These are phyloP conservation scores for Pelargonium myrrhifolium DNA, from an alignment of 441 rosid species.

Conservation along the genomic window DNA sequence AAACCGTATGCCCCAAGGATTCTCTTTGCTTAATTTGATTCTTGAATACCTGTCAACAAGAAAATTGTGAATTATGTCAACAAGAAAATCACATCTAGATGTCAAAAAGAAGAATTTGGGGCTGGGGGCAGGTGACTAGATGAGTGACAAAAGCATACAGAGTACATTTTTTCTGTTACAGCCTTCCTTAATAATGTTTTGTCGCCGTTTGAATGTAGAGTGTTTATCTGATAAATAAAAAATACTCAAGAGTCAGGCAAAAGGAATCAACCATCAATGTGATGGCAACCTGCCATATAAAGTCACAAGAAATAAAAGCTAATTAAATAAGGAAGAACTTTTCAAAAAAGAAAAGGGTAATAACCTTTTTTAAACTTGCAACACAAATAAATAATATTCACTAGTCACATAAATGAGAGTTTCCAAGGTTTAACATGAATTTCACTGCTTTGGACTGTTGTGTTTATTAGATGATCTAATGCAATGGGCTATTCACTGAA, in stretches of 20 bases:
- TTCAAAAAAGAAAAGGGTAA: no score
- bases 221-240: slow-evolving; percentile 50
- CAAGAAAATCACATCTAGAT: neutral
- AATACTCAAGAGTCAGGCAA: slow-evolving; percentile 9
- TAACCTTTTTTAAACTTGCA: no score
- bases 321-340: no score
- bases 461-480: neutral
- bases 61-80: slow-evolving; percentile 1
- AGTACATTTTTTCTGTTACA: slow-evolving; percentile 83
- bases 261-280: slow-evolving; percentile 15
- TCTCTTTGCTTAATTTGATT: slow-evolving; percentile 82
- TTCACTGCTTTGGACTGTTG: neutral
- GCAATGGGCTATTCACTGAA: neutral
- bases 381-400: neutral
- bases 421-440: neutral
- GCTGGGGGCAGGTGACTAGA: slow-evolving; percentile 1
- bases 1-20: slow-evolving; percentile 55
- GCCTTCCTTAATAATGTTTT: slow-evolving; percentile 63
- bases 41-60: slow-evolving; percentile 52
- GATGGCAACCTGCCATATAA: slow-evolving; percentile 10
- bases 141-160: slow-evolving; percentile 52
- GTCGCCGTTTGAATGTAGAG: slow-evolving; percentile 62
- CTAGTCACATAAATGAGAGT: neutral
- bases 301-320: neutral
- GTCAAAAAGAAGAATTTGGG: neutral